A percentile compares a stretch with the other conserved stretches of the same genome.
Conservation (phyloP, 345 rosid species). For the Populus davidiana region DNA sequence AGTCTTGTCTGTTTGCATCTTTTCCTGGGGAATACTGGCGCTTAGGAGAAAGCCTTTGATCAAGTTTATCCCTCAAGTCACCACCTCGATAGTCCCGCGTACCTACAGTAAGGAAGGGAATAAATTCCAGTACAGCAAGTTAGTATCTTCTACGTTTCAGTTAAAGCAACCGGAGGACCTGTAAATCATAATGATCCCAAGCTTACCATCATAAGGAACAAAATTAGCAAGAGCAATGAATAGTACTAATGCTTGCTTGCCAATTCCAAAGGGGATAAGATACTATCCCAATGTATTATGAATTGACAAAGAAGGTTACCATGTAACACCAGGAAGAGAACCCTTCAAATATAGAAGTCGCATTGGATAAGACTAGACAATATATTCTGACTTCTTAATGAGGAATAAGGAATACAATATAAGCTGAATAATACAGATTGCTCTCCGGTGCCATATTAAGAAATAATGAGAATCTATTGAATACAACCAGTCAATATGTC, state of each 20-base stretch:
- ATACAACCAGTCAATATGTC: not conserved
- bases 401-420: slow-evolving; percentile 38
- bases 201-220: slow-evolving; percentile 52
- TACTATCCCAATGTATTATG: slow-evolving; percentile 38
- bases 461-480: slow-evolving; percentile 27
- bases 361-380: slow-evolving; percentile 30
- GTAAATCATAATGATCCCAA: slow-evolving; percentile 27
- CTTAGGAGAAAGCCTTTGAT: slow-evolving; percentile 63
- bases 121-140: slow-evolving; percentile 30
- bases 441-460: slow-evolving; percentile 36
- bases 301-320: slow-evolving; percentile 40
- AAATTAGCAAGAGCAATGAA: slow-evolving; percentile 49
- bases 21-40: slow-evolving; percentile 52
- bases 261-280: slow-evolving; percentile 50
- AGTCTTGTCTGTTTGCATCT: slow-evolving; percentile 41
- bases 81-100: slow-evolving; percentile 50
- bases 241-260: slow-evolving; percentile 51
- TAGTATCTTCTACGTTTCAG: slow-evolving; percentile 15
- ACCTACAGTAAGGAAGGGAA: slow-evolving; percentile 47
- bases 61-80: slow-evolving; percentile 86
- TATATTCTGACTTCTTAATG: slow-evolving; percentile 40
- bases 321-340: slow-evolving; percentile 30
- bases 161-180: slow-evolving; percentile 28
- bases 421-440: slow-evolving; percentile 25
- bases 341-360: slow-evolving; percentile 32